Evolutionary conservation across 805 yeast species (phyloP).

Genomic region (Yarrowia osloensis): DNA sequence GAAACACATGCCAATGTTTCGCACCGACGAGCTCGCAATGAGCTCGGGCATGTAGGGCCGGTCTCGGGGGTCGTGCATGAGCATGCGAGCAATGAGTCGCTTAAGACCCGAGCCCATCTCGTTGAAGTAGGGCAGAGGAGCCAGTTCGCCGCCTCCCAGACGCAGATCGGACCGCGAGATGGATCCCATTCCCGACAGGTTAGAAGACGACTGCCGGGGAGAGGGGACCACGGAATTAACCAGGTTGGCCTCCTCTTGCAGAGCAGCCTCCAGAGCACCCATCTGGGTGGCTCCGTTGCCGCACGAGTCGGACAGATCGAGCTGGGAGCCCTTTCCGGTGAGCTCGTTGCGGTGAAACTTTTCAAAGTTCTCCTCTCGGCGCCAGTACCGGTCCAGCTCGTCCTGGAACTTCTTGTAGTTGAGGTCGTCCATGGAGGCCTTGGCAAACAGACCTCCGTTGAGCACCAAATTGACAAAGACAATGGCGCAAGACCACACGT

Average conservation of each 20-base stretch:
- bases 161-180: constrained; percentile 23
- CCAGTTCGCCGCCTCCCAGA: constrained; percentile 28
- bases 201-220: constrained; percentile 17
- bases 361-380: constrained; percentile 29
- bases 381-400: constrained; percentile 33
- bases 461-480: constrained; percentile 81
- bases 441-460: constrained; percentile 40
- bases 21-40: constrained; percentile 31
- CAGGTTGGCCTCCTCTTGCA: constrained; percentile 26
- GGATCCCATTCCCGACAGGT: constrained; percentile 18
- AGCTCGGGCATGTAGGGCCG: constrained; percentile 34
- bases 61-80: constrained; percentile 33
- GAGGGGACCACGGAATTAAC: constrained; percentile 19
- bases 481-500: constrained; percentile 92
- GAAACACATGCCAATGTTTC: constrained; percentile 35
- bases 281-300: constrained; percentile 24
- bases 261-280: constrained; percentile 28
- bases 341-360: constrained; percentile 18
- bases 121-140: constrained; percentile 34
- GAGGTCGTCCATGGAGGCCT: constrained; percentile 39
- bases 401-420: constrained; percentile 34
- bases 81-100: constrained; percentile 35
- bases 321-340: constrained; percentile 15
- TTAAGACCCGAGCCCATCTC: constrained; percentile 37
- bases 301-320: constrained; percentile 3